phyloP scores from a whole-genome alignment of 257 asterid species.

The Forsythia viridissima region DNA sequence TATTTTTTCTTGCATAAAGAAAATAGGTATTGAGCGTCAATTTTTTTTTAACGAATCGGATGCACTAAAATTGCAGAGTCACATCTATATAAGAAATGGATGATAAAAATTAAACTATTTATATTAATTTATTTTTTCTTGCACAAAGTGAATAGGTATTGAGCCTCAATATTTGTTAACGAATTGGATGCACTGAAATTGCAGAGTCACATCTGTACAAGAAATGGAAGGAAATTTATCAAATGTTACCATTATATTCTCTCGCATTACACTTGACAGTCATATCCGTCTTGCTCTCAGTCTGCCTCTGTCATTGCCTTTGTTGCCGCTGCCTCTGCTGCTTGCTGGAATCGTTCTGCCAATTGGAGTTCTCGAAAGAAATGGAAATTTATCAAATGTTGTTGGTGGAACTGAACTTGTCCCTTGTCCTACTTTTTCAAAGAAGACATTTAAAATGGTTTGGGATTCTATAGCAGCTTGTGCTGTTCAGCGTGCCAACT shows the following conservation, averaged over 20 bases:
- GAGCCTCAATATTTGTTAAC: no score
- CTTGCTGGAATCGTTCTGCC: neutral
- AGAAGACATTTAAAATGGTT: constrained; percentile 20
- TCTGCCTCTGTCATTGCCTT: neutral
- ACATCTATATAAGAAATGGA: neutral
- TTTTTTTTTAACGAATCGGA: neutral
- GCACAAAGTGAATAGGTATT: no score
- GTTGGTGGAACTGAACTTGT: neutral
- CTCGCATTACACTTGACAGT: neutral
- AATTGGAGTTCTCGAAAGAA: neutral
- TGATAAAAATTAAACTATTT: no score
- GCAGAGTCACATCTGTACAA: no score
- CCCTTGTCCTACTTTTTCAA: neutral
- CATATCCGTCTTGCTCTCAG: neutral
- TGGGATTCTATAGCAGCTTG: constrained; percentile 42
- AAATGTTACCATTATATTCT: neutral
- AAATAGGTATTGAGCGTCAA: no score
- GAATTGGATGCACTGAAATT: no score
- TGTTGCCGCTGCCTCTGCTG: neutral
- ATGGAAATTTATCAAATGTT: constrained; percentile 16
- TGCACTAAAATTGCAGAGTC: neutral
- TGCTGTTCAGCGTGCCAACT: constrained; percentile 48
- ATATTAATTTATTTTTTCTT: no score
- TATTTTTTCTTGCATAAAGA: neutral
- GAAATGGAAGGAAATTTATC: neutral